Evolutionary conservation across 2,329 filamentous ascomycete genomes (phyloP).

Genomic region (Didymella pomorum): DNA sequence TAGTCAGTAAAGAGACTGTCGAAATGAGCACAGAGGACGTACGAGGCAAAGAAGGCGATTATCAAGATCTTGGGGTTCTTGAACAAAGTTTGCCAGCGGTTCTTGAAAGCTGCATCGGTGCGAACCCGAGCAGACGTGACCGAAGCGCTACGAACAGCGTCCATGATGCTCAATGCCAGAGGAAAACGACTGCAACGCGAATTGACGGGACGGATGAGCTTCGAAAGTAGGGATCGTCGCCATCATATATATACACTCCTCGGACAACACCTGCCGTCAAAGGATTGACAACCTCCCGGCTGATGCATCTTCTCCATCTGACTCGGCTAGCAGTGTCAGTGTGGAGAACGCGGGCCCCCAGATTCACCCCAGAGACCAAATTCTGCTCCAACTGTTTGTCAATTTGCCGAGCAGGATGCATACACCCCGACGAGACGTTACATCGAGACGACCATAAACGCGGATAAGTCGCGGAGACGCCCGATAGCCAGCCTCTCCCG

Average conservation of each 20-base stretch:
- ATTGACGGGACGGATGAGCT: conserved; percentile 7
- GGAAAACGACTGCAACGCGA: background rate
- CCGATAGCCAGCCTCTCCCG: conserved; percentile 8
- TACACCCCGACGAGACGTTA: conserved; percentile 10
- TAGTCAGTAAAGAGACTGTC: background rate
- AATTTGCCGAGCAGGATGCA: conserved; percentile 13
- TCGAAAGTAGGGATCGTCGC: conserved; percentile 11
- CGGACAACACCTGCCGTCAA: background rate
- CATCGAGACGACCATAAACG: conserved; percentile 11
- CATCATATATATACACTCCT: conserved; percentile 16
- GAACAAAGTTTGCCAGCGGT: conserved; percentile 38
- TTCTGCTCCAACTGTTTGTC: conserved; percentile 17
- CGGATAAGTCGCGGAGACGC: conserved; percentile 10
- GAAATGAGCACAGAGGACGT: conserved; percentile 5
- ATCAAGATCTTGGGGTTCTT: conserved; percentile 41
- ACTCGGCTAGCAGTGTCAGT: conserved; percentile 6
- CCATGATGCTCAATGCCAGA: conserved; percentile 27
- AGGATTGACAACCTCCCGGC: conserved; percentile 4
- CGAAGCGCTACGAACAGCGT: conserved; percentile 34
- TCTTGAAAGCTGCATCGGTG: conserved; percentile 37
- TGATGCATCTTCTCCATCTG: conserved; percentile 3
- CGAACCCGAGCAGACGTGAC: conserved; percentile 36
- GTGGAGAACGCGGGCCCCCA: conserved; percentile 24
- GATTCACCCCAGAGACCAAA: conserved; percentile 19
- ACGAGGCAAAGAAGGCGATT: conserved; percentile 46